These are phyloP conservation scores for Drechslerella coelobrocha DNA, from an alignment of 2,329 filamentous ascomycete species.

Conservation along the genomic window DNA sequence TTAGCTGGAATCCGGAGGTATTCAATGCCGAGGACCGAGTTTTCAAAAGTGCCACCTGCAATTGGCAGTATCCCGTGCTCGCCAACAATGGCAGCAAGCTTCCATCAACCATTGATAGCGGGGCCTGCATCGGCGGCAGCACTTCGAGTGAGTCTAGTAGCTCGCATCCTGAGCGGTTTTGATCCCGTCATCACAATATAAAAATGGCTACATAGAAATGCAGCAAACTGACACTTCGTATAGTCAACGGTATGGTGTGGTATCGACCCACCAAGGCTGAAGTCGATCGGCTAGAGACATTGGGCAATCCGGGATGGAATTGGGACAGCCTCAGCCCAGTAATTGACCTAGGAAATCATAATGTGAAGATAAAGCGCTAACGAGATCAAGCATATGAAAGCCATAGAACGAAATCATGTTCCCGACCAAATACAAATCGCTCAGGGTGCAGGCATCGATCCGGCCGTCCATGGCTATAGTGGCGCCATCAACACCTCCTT, in stretches of 20 bases:
- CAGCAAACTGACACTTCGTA: not conserved
- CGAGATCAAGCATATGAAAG: slow-evolving; percentile 18
- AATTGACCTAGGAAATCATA: slow-evolving; percentile 1
- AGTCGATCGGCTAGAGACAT: slow-evolving; percentile 52
- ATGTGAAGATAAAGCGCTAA: slow-evolving; percentile 11
- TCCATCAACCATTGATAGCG: slow-evolving; percentile 48
- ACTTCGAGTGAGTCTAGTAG: slow-evolving; percentile 52
- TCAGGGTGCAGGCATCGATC: slow-evolving; percentile 34
- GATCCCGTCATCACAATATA: not conserved
- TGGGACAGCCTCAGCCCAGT: slow-evolving; percentile 11
- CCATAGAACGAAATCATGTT: slow-evolving; percentile 52
- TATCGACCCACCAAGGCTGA: slow-evolving; percentile 53
- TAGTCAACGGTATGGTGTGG: slow-evolving; percentile 55
- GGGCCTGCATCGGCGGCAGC: slow-evolving; percentile 54
- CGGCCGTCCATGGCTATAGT: slow-evolving; percentile 14
- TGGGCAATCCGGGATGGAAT: slow-evolving; percentile 5
- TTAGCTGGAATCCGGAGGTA: slow-evolving; percentile 51
- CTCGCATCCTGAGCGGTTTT: not conserved
- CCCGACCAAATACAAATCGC: slow-evolving; percentile 49
- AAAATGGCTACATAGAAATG: slow-evolving; percentile 1
- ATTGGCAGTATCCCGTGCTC: slow-evolving; percentile 53
- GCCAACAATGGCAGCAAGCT: slow-evolving; percentile 50
- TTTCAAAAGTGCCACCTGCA: slow-evolving; percentile 51
- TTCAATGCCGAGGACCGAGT: slow-evolving; percentile 46
- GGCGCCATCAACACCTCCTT: slow-evolving; percentile 54